These are phyloP conservation scores for Hypericum perforatum DNA, from an alignment of 345 rosid species.

Conservation along the genomic window DNA sequence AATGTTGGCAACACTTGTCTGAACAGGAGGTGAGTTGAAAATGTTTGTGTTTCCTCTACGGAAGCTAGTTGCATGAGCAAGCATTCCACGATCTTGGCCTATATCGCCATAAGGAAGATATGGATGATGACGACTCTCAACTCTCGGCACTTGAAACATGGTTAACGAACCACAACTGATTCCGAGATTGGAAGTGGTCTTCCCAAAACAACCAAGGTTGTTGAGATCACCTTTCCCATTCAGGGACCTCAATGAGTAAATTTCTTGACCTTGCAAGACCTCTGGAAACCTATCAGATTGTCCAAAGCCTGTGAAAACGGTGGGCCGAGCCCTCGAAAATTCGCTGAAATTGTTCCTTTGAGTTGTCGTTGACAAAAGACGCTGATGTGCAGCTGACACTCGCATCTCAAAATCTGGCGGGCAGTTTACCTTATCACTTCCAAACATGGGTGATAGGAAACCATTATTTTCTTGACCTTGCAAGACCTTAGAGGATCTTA, in stretches of 20 bases:
- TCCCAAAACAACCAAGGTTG: constrained; percentile 41
- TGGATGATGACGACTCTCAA: constrained; percentile 34
- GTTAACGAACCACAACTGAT: constrained; percentile 35
- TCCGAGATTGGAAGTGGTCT: constrained; percentile 26
- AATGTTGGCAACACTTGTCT: constrained; percentile 21
- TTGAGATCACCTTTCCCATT: constrained; percentile 41
- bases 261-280: constrained; percentile 99
- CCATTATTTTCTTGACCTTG: constrained; percentile 99
- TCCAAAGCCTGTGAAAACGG: constrained; percentile 42
- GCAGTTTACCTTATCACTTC: constrained; percentile 47
- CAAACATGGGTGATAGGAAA: constrained; percentile 57
- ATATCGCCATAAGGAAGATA: constrained; percentile 38
- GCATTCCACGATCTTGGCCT: constrained; percentile 26
- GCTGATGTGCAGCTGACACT: constrained; percentile 39
- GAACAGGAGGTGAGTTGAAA: constrained; percentile 22
- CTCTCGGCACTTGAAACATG: constrained; percentile 38
- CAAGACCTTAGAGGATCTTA: constrained; percentile 98
- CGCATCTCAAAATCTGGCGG: constrained; percentile 55
- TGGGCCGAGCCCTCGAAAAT: constrained; percentile 28
- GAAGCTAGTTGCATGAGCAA: constrained; percentile 24
- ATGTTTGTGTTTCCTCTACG: constrained; percentile 27
- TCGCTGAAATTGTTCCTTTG: constrained; percentile 29
- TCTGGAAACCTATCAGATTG: constrained; percentile 56
- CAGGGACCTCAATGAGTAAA: constrained; percentile 54
- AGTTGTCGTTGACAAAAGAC: constrained; percentile 33